Evolutionary conservation across 2,329 filamentous ascomycete species (phyloP).

Genomic region (Clonostachys rhizophaga): DNA sequence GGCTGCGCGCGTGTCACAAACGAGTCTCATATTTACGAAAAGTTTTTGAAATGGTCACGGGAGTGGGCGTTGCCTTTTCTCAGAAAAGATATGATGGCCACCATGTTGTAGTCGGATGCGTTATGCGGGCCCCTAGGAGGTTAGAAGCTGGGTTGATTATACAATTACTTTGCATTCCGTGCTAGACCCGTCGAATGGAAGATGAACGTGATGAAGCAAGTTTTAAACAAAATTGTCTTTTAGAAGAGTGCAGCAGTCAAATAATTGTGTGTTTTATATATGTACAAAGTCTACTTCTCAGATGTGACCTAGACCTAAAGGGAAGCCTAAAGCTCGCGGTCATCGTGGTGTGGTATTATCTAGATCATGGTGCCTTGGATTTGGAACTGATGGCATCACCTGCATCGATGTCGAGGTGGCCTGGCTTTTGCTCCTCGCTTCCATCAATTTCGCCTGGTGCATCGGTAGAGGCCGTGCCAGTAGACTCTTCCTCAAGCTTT

Average conservation of each 20-base stretch:
- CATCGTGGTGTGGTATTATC: background rate
- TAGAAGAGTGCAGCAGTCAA: background rate
- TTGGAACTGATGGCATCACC: too few relatives aligned
- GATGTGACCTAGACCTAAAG: too few relatives aligned
- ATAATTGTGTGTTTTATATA: background rate
- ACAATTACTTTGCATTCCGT: constrained; percentile 44
- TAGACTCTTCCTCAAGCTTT: constrained; percentile 48
- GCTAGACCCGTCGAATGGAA: constrained; percentile 24
- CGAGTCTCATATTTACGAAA: constrained; percentile 53
- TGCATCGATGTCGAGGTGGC: too few relatives aligned
- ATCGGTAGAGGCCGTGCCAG: constrained; percentile 2
- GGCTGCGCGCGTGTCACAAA: constrained; percentile 41
- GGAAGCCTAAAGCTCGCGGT: too few relatives aligned
- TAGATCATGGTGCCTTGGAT: background rate
- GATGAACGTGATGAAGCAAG: constrained; percentile 4
- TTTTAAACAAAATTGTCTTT: background rate
- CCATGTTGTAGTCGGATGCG: constrained; percentile 46
- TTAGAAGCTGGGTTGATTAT: constrained; percentile 51
- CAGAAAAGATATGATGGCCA: constrained; percentile 39
- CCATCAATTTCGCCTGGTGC: background rate
- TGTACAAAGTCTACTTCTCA: too few relatives aligned
- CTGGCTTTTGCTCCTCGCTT: background rate
- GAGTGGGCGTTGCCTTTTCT: constrained; percentile 43
- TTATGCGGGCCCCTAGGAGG: constrained; percentile 38
- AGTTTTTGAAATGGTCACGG: constrained; percentile 51